phyloP scores from a whole-genome alignment of 257 asterid species.

The Agastache rugosa region DNA sequence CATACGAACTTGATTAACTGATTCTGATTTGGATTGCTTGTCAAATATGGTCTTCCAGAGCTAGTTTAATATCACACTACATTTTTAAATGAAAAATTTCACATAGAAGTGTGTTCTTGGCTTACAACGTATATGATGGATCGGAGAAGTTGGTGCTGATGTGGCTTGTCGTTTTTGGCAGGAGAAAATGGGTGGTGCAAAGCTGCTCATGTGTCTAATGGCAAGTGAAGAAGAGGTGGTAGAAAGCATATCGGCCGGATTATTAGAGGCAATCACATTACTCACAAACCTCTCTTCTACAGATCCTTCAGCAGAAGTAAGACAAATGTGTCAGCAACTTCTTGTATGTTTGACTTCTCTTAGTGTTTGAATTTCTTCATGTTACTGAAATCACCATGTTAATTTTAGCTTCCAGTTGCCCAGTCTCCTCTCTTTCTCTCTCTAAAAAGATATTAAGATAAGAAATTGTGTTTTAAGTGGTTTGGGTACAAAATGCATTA shows the following conservation, averaged over 20 bases:
- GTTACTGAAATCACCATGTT: not conserved
- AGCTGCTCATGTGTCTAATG: constrained; percentile 74
- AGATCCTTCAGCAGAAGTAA: constrained; percentile 62
- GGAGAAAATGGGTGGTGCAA: constrained; percentile 80
- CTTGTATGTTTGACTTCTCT: constrained; percentile 60
- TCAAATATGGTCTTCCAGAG: too few relatives aligned
- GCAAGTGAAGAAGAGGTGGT: constrained; percentile 78
- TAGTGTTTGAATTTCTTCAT: constrained; percentile 17
- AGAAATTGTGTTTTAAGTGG: too few relatives aligned
- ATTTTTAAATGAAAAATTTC: too few relatives aligned
- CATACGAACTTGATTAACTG: not conserved
- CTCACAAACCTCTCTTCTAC: constrained; percentile 55
- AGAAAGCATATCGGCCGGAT: constrained; percentile 55
- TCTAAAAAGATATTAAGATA: not conserved
- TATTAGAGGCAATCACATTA: constrained; percentile 61
- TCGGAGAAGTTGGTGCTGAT: not conserved
- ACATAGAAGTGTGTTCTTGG: not conserved
- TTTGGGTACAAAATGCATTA: too few relatives aligned
- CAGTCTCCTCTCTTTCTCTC: not conserved
- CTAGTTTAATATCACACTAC: too few relatives aligned
- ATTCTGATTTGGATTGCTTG: too few relatives aligned
- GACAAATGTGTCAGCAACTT: constrained; percentile 68
- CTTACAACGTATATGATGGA: not conserved
- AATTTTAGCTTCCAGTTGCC: not conserved
- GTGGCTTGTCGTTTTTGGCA: constrained; percentile 29